A percentile compares a stretch with the other conserved stretches of the same genome.
Conservation (phyloP, 192 early-diverging fungal species). For the Haplosporangium gracile region DNA sequence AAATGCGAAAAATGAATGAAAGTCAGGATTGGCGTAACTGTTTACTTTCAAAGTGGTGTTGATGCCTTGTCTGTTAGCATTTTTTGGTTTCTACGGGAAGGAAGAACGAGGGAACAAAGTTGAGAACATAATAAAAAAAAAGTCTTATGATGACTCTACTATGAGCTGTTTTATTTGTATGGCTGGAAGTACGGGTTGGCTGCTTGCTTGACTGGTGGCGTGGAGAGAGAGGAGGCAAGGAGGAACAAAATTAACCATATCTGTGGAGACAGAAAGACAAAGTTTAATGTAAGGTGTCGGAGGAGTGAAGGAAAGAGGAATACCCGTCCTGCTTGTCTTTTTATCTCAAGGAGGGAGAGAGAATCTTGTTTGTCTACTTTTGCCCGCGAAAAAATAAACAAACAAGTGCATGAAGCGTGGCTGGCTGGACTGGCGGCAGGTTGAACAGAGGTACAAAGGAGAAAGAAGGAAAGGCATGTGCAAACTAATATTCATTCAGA, state of each 20-base stretch:
- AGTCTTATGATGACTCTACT: too few relatives aligned
- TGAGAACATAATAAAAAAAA: too few relatives aligned
- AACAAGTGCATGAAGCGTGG: background rate
- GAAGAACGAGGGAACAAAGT: too few relatives aligned
- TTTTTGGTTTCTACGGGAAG: too few relatives aligned
- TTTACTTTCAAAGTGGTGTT: background rate
- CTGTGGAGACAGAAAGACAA: background rate
- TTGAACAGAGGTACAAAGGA: background rate
- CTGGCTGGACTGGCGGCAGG: background rate
- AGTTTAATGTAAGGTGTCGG: constrained; percentile 6
- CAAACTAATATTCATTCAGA: background rate
- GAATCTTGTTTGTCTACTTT: background rate
- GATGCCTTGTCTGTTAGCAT: background rate
- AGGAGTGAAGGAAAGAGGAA: background rate
- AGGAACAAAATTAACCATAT: background rate
- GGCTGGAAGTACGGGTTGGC: background rate
- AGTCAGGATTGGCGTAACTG: background rate
- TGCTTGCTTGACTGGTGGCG: too few relatives aligned
- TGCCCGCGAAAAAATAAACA: background rate
- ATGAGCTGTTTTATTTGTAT: background rate
- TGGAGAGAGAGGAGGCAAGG: too few relatives aligned
- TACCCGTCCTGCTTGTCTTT: background rate
- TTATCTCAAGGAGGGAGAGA: background rate
- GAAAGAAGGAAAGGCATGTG: background rate
- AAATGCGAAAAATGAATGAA: constrained; percentile 2